Conservation (phyloP, 179 eudicot genomes). For the Amaranthus tricolor region DNA sequence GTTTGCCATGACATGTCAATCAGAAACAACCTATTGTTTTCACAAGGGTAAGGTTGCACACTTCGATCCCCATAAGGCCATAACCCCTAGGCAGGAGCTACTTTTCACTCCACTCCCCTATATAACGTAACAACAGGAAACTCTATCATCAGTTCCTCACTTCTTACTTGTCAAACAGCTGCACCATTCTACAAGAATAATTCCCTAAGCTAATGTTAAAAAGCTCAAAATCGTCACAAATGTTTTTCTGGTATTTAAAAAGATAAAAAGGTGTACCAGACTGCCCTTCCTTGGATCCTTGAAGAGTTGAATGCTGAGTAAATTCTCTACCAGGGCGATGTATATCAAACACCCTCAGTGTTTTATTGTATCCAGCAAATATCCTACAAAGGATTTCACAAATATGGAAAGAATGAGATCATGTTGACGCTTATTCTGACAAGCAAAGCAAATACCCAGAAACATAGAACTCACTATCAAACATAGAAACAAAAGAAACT, state of each 20-base stretch:
- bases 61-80: background rate
- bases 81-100: no score
- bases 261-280: conserved; percentile 50
- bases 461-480: background rate
- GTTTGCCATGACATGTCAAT: no score
- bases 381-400: conserved; percentile 43
- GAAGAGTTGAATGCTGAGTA: conserved; percentile 71
- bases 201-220: background rate
- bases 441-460: background rate
- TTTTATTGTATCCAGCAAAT: conserved; percentile 92
- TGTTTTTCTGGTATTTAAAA: background rate
- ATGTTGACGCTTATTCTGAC: background rate
- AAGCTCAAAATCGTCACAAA: background rate
- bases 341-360: conserved; percentile 73
- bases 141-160: background rate
- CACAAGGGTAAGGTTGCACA: no score
- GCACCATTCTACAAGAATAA: background rate
- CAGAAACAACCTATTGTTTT: no score
- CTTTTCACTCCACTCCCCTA: background rate
- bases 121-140: background rate
- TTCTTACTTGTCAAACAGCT: background rate
- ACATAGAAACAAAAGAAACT: background rate
- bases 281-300: conserved; percentile 88
- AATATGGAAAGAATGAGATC: conserved; percentile 6
- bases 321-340: conserved; percentile 98